Conservation (phyloP, 306 rosid species). For the Datisca glomerata region DNA sequence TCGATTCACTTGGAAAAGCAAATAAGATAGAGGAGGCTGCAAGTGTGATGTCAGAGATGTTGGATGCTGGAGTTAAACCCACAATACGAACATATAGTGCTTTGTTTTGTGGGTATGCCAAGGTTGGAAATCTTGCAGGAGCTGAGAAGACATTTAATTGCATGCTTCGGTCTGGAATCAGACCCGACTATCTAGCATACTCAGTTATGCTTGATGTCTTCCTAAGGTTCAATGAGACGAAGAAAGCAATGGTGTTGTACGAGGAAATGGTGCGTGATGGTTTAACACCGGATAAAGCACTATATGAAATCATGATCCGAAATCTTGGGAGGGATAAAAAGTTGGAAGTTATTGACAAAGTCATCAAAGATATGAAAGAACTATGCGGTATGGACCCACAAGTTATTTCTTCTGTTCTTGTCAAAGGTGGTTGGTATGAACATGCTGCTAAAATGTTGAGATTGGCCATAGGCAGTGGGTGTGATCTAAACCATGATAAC, state of each 20-base stretch:
- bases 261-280: constrained; percentile 54
- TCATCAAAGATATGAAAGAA: constrained; percentile 63
- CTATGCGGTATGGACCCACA: constrained; percentile 57
- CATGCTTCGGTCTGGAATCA: constrained; percentile 75
- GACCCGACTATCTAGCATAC: constrained; percentile 67
- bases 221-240: constrained; percentile 64
- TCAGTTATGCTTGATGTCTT: constrained; percentile 79
- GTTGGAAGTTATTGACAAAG: constrained; percentile 43
- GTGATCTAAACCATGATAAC: constrained; percentile 55
- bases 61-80: constrained; percentile 78
- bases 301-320: constrained; percentile 54
- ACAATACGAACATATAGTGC: constrained; percentile 82
- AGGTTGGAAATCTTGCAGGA: constrained; percentile 55
- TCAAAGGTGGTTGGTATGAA: constrained; percentile 66
- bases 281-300: constrained; percentile 48
- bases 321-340: constrained; percentile 54
- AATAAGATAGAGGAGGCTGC: constrained; percentile 64
- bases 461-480: constrained; percentile 57
- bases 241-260: constrained; percentile 52
- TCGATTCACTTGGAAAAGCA: constrained; percentile 90
- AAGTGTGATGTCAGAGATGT: constrained; percentile 79
- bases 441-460: constrained; percentile 69
- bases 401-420: constrained; percentile 65
- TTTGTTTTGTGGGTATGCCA: constrained; percentile 80
- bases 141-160: constrained; percentile 68